A percentile compares a stretch with the other conserved stretches of the same genome.
Conservation (phyloP, 352 stramenopile species). For the Pythium chondricola region DNA sequence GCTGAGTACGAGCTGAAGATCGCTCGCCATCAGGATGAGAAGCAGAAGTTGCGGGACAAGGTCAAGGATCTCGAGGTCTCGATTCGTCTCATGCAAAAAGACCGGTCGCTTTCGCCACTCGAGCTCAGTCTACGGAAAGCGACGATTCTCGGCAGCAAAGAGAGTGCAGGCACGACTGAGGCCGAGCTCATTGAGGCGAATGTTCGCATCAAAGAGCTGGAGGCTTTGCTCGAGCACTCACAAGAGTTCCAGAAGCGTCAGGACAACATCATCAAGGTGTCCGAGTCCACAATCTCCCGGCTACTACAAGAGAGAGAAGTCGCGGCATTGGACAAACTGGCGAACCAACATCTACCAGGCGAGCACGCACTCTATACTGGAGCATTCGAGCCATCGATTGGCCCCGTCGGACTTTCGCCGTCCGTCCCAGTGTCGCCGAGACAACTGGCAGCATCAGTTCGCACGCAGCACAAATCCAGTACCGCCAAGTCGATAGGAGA, state of each 20-base stretch:
- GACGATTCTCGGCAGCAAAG: conserved; percentile 44
- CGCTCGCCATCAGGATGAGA: conserved; percentile 59
- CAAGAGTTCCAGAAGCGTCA: conserved; percentile 55
- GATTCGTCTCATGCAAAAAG: conserved; percentile 54
- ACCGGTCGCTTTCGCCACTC: conserved; percentile 48
- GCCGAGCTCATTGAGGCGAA: conserved; percentile 51
- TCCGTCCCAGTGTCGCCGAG: background rate
- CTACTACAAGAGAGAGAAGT: conserved; percentile 43
- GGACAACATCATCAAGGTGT: conserved; percentile 58
- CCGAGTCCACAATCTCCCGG: conserved; percentile 50
- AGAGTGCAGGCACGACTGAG: conserved; percentile 33
- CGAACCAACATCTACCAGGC: conserved; percentile 5
- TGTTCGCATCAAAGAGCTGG: conserved; percentile 46
- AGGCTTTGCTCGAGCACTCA: conserved; percentile 44
- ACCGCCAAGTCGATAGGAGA: background rate
- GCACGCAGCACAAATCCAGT: background rate
- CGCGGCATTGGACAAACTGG: conserved; percentile 16
- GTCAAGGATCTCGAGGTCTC: conserved; percentile 70
- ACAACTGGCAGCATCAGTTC: background rate
- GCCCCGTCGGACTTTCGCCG: too few relatives aligned
- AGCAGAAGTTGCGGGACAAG: conserved; percentile 66
- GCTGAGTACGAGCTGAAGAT: conserved; percentile 67
- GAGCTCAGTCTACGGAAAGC: conserved; percentile 61
- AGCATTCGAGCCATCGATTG: background rate
- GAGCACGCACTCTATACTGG: background rate